These are phyloP conservation scores for Striga hermonthica DNA, from an alignment of 305 asterid genomes.

Conservation along the genomic window DNA sequence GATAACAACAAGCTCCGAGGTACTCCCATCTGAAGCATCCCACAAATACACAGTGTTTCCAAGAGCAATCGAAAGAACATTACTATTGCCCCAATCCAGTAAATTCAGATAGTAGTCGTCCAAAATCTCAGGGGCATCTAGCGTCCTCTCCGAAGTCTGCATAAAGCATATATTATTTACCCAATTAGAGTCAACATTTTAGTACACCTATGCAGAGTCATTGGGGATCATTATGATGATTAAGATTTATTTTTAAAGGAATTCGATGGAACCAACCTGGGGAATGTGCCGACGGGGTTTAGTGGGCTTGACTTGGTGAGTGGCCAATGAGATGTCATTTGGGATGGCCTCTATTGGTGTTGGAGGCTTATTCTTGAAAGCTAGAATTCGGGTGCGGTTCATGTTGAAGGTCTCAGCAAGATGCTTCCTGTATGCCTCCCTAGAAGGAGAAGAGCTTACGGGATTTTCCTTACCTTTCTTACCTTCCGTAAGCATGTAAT, in stretches of 20 bases:
- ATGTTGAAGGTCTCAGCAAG: constrained; percentile 86
- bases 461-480: constrained; percentile 89
- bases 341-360: constrained; percentile 62
- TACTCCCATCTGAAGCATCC: constrained; percentile 74
- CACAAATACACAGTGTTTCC: constrained; percentile 76
- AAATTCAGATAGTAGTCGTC: constrained; percentile 87
- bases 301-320: constrained; percentile 48
- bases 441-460: constrained; percentile 60
- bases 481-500: constrained; percentile 78
- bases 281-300: constrained; percentile 77
- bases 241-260: background rate
- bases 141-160: constrained; percentile 90
- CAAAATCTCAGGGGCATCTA: constrained; percentile 83
- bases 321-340: constrained; percentile 39
- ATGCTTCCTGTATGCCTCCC: constrained; percentile 84
- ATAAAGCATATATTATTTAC: constrained; percentile 19
- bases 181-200: constrained; percentile 13
- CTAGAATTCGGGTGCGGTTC: constrained; percentile 74
- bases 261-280: constrained; percentile 48
- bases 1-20: constrained; percentile 67
- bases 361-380: constrained; percentile 93
- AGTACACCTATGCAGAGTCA: background rate
- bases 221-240: too few species aligned
- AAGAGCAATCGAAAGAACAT: constrained; percentile 84
- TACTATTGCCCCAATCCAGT: constrained; percentile 86